Base-by-base conservation (phyloP, 2,329 filamentous ascomycete species). In the Grosmannia clavigera region DNA sequence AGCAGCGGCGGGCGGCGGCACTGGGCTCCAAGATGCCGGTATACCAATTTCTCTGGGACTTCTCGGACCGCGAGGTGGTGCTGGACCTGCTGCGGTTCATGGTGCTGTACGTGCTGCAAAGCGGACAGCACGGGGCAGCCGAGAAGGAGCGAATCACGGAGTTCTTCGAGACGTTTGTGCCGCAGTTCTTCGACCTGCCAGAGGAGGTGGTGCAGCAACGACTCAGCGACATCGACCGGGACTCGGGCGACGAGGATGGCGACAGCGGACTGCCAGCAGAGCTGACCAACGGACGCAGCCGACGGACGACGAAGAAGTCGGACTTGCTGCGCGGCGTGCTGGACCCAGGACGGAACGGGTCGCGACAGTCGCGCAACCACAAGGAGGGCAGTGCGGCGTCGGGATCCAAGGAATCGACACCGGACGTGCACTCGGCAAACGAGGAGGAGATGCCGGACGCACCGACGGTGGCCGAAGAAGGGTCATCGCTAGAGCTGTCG, bases 381-480 rank as follows among this genome's bases (percentile, higher is more conserved):
- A 92, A 94, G 68, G 89, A 94, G 64, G 88, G 87, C 63, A 92
- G 87, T 66, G 78, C 83, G n/a, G 83, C 83, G 1, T 86, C 87
- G 29, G 85, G 82, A 16, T 96, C 90, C 74, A 90, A 95, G 68
- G 91, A 94, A 66, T 91, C 88, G 0, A 96, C 92, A 0, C 92
- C 94, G 0, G 92, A 95, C 67, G 82, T 86, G 27, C 83, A 78
- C n/a, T 92, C 88, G 1, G 83, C 82, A 33, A 86, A 82, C 59
- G 89, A 94, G 66, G 88, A 92, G 63, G 90, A 94, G 40, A 83
- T 85, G 75, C 78, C 76, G 6, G 84, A 86, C 65, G 80, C 74
- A 3, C 75, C 76, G 11, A 79, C 43, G 58, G 55, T 29, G 4
- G 54, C 51, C 14, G 60, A 58, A 10, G 61, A 62, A 35, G 58